Conservation (phyloP, 169 alveolate genomes). For the Plasmodium knowlesi region DNA sequence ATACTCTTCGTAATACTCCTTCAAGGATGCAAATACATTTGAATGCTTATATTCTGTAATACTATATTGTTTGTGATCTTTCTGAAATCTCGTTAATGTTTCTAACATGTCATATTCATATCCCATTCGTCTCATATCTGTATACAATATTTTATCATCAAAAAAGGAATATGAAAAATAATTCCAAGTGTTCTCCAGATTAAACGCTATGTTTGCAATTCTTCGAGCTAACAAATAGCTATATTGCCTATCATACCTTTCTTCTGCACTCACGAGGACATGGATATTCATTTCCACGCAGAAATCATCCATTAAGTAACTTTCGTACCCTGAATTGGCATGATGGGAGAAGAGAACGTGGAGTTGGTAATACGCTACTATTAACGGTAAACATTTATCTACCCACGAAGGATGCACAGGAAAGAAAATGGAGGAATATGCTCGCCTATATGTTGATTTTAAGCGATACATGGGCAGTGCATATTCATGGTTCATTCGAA, state of each 20-base stretch:
- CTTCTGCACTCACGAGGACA: conserved; percentile 54
- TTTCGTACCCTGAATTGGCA: not conserved
- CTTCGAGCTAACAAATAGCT: not conserved
- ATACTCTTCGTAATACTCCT: conserved; percentile 32
- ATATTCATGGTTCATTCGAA: not conserved
- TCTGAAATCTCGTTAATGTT: not conserved
- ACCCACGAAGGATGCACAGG: not conserved
- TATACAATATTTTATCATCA: conserved; percentile 36
- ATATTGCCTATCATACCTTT: not conserved
- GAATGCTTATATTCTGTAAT: not conserved
- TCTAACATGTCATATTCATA: not conserved
- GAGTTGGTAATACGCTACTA: not conserved
- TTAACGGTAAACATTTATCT: not conserved
- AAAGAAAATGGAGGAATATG: too few species aligned
- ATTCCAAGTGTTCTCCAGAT: not conserved
- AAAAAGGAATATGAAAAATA: conserved; percentile 3
- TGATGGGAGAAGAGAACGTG: not conserved
- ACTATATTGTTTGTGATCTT: not conserved
- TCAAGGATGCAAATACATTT: conserved; percentile 10
- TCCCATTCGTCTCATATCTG: not conserved
- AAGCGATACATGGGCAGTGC: not conserved
- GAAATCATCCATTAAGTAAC: not conserved
- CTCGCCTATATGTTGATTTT: not conserved
- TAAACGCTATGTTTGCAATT: not conserved
- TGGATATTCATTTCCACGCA: conserved; percentile 37